Base-by-base conservation (phyloP, 208 protist species). In the Leishmania major region DNA sequence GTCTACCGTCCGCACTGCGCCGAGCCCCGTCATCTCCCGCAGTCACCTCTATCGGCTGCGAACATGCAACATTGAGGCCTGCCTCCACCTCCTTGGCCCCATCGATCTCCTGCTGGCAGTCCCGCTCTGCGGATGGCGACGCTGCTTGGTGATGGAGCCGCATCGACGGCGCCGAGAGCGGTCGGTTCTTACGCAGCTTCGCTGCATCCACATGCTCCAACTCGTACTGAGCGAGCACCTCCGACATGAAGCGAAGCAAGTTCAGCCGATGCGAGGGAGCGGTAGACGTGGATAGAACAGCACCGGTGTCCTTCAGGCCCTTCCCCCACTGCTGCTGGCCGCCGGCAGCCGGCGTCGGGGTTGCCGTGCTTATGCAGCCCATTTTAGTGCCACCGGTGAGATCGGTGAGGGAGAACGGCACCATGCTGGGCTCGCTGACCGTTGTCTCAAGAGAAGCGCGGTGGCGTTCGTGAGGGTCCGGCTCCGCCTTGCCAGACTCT, bases 161-260 rank as follows among this genome's bases (percentile, higher is more conserved):
- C 73, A 43, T 80, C 66, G 81, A 71, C 45, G 83, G 78, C 8
- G 87, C 79, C 53, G 83, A 78, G n/a, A 77, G 35, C 47, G 78
- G 59, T 49, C 59, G 75, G 51, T 28, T 31, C 3, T n/a, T 43
- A n/a, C 0, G 47, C 35, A 49, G 77, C 37, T 4, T 40, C 6
- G n/a, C 37, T 40, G 81, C 59, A 11, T 72, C 69, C 4, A 77
- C 49, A 0, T 40, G 74, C 13, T 79, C 76, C n/a, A 88, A 62
- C 67, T 85, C 53, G 49, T 74, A 86, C 47, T 88, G 72, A 3
- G 69, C 78, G 2, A 86, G 64, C 35, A 80, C 90, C 4, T 96
- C 94, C 59, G 84, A 83, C 94, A 97, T 97, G 60, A 97, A 97
- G 73, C 85, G 83, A 22, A 96, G 87, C 19, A 97, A 75, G 55